Evolutionary conservation across 2,329 filamentous ascomycete species (phyloP), one percentile per base, ranked within the genome.

Genomic region (Arthroderma uncinatum): DNA sequence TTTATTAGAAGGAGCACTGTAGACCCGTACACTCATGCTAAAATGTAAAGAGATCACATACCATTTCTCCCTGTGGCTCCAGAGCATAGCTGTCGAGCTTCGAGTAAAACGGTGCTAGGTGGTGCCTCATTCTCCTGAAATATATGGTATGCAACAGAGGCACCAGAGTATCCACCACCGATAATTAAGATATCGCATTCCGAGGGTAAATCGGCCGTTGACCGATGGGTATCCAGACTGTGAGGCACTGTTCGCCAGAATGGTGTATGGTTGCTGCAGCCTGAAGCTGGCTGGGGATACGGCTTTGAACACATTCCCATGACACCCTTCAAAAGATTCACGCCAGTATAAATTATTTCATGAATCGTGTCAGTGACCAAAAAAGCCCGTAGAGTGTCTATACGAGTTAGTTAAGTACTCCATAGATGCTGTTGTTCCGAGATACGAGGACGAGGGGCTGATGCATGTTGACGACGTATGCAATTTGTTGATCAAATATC

Each of bases 101-200:
- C 74, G 0, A 76, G 61, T 28, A 76, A 68, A 0, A 70, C 60
- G n/a, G 74, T 68, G 0, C 67, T 70, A 3, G 65, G 66, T 4
- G 62, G 57, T 36, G 59, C 52, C 19, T 60, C 53, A 23, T 64
- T 60, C 25, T 62, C 62, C 1, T 65, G 66, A 10, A 72, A 59
- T 4, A 75, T 68, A 58, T 79, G 72, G 47, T 76, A 76, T 0
- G 72, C 73, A 3, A 73, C 70, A 1, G 71, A 70, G 0, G 72
- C 70, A 2, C 78, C 77, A 3, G 76, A 68, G 56, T 73, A 77
- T 0, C 78, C 78, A 12, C 74, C 72, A 0, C 77, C 78, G 7
- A 79, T 70, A 37, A 79, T 73, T 14, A 73, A 68, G 54, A 79
- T 71, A 48, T 79, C 76, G 30, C 67, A 70, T 30, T 71, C 58